Base-by-base conservation (phyloP, 2,329 filamentous ascomycete genomes). In the Talaromyces sp. region DNA sequence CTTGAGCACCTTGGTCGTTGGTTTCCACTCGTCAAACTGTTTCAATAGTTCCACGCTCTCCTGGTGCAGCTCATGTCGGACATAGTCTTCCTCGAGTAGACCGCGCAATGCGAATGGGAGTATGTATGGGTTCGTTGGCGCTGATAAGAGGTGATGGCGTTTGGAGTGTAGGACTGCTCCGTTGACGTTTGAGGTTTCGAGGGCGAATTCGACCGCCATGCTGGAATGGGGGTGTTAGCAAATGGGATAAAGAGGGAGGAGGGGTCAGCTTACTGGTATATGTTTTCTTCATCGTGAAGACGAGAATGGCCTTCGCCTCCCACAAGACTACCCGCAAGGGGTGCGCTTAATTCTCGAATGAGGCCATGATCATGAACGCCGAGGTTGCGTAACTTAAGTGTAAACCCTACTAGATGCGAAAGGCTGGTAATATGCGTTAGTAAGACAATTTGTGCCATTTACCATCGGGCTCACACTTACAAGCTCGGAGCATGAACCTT, bases 71-170 rank as follows among this genome's bases (percentile, higher is more conserved):
- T 96, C 90, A 25, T 86, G 90, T 73, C 90, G 92, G 27, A 98
- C 93, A 69, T 92, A 87, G 19, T 95, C 89, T 73, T 99, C 95
- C 72, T 98, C 95, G 2, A 99, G 78, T 61, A 99, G 78, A 0
- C 95, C 95, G 8, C 95, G 86, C 88, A 99, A 95, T 39, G 95
- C 93, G 88, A 96, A 99, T 0, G 95, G 95, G 15, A 99, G 80
- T 60, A 95, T 88, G 71, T 93, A 98, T 0, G 93, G 93, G 69
- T 97, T 98, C 5, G 49, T 17, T 17, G 88, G 78, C 61, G 65
- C 69, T 3, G 67, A 66, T 19, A 70, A 67, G 30, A 71, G 69
- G 58, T 60, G 80, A 63, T 83, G 82, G 64, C 81, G 80, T 64
- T 82, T 78, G 54, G 87, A 76, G 59, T 81, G 75, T 28, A 87